Evolutionary conservation across 2,329 filamentous ascomycete species (phyloP), one percentile per base, ranked within the genome.

Genomic region (Sphaerulina vaccinii): DNA sequence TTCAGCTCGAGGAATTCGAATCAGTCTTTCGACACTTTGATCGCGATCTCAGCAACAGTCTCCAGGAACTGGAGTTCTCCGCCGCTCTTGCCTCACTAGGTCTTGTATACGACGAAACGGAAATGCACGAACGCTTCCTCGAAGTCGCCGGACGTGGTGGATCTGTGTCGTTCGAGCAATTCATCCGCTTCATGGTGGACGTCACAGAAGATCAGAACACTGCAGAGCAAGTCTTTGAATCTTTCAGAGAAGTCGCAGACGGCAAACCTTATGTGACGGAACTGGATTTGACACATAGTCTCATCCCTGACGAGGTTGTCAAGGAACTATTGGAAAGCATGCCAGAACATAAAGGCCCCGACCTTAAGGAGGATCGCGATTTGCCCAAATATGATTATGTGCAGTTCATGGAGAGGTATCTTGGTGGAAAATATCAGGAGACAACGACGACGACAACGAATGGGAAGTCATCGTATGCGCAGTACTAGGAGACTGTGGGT

Each of bases 121-220:
- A 99, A 75, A 99, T 97, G 93, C 92, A 97, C 70, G 86, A 92
- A 47, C 92, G 92, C 63, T 99, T 96, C 72, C 67, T 87, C 44
- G 87, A 92, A 48, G 95, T 91, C n/a, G 64, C 65, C 19, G 90
- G 84, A 29, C 81, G 77, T 59, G 87, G 85, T 70, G 82, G 87
- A 59, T 62, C 51, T 40, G 93, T 99, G 45, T 93, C 88, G 3
- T 99, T 99, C 68, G 93, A 99, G 75, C 92, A 97, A 72, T 99
- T 99, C 68, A 99, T 99, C 69, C 85, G 89, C 33, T 99, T 99
- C 79, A 99, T 99, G 93, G 93, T 99, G 41, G 90, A 95, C 62
- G 93, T 96, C 43, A 99, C 93, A 10, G 93, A 99, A 73, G 93
- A 99, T 68, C 93, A 99, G 74, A 96, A 99, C 70, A 96, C 91